Conservation (phyloP, 768 basidiomycete species). For the Candolleomyces eurysporus region DNA sequence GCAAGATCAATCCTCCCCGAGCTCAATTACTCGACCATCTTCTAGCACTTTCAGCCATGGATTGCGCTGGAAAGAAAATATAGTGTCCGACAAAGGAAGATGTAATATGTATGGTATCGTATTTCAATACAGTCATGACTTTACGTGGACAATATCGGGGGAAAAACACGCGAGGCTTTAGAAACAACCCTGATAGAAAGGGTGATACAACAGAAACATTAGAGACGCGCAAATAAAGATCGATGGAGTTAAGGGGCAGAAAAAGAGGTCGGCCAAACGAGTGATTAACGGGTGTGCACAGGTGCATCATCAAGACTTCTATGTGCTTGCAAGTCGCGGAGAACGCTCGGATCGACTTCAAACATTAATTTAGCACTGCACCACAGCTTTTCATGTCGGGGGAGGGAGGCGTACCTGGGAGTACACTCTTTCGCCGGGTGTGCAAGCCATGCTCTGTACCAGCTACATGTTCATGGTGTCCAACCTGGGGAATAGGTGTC, state of each 20-base stretch:
- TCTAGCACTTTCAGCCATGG: background rate
- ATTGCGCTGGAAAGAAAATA: background rate
- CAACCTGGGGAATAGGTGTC: conserved; percentile 68
- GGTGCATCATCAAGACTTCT: conserved; percentile 69
- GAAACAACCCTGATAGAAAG: conserved; percentile 11
- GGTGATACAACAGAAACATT: conserved; percentile 1
- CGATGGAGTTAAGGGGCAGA: background rate
- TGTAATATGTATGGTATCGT: background rate
- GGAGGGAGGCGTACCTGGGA: conserved; percentile 63
- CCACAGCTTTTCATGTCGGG: conserved; percentile 7
- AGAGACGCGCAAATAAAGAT: background rate
- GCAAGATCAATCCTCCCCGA: background rate
- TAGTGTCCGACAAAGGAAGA: background rate
- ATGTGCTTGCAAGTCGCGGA: conserved; percentile 86
- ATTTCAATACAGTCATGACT: conserved; percentile 9
- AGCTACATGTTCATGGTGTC: conserved; percentile 37
- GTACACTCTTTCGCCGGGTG: conserved; percentile 90
- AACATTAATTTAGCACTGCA: conserved; percentile 10
- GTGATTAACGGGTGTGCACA: conserved; percentile 7
- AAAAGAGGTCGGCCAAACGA: background rate
- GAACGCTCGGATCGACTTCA: conserved; percentile 82
- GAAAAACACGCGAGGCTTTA: conserved; percentile 4
- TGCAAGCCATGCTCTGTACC: conserved; percentile 59
- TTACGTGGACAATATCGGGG: conserved; percentile 5
- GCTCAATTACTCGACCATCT: background rate